Percentiles rank a stretch among this genome's conserved stretches.
Evolutionary conservation across 176 grass and related monocot genomes (phyloP).

Genomic region (Neostapfia colusana): DNA sequence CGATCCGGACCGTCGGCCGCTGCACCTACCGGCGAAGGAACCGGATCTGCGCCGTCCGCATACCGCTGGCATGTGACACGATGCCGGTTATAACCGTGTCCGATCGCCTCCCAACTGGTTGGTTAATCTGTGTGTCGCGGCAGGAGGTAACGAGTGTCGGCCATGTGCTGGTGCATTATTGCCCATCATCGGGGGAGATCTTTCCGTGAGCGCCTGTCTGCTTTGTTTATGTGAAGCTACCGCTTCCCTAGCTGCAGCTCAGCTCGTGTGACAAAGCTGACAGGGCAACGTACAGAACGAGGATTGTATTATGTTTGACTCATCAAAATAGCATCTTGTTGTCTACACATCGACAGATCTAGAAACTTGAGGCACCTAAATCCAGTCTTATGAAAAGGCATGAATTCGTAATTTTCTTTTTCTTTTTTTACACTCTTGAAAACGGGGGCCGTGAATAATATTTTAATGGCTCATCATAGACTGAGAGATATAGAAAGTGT

Average conservation of each 20-base stretch:
- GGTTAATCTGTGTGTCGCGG: background rate
- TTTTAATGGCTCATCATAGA: no score
- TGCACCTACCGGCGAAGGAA: constrained; percentile 5
- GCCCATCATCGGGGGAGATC: background rate
- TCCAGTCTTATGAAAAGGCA: background rate
- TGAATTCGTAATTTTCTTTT: background rate
- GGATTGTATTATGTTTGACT: background rate
- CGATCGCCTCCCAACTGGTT: constrained; percentile 19
- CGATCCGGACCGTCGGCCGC: background rate
- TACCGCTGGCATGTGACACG: background rate
- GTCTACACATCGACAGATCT: background rate
- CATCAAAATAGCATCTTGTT: background rate
- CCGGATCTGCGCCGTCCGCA: constrained; percentile 8
- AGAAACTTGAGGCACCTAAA: constrained; percentile 7
- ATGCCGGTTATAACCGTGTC: background rate
- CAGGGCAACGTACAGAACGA: background rate
- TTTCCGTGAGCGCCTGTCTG: background rate
- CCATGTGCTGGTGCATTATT: constrained; percentile 13
- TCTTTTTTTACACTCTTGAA: background rate
- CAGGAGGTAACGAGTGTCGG: background rate
- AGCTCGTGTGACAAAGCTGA: background rate
- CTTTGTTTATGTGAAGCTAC: background rate
- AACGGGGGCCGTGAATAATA: no score
- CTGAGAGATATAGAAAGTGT: no score
- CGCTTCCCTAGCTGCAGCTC: background rate